Evolutionary conservation across 352 stramenopile genomes (phyloP).

Genomic region (Phytophthora uliginosa): DNA sequence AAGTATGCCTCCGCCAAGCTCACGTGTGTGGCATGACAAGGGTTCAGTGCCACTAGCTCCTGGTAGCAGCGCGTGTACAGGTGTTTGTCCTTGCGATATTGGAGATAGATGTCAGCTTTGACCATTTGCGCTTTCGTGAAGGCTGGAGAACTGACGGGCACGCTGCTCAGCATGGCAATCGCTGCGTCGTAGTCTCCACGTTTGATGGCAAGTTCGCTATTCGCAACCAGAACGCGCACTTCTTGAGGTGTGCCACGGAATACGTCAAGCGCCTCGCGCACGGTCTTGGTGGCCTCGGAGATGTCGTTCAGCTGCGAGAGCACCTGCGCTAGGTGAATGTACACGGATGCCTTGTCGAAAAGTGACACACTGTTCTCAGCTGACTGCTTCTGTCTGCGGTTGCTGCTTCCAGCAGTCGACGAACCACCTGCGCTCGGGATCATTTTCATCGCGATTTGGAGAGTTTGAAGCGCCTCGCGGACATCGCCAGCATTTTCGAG

Average conservation of each 20-base stretch:
- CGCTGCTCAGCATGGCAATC: slow-evolving; percentile 91
- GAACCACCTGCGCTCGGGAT: slow-evolving; percentile 26
- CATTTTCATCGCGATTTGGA: slow-evolving; percentile 88
- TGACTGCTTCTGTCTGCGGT: slow-evolving; percentile 22
- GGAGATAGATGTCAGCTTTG: slow-evolving; percentile 95
- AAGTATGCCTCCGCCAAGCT: slow-evolving; percentile 94
- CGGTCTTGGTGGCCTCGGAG: slow-evolving; percentile 66
- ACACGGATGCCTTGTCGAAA: slow-evolving; percentile 90
- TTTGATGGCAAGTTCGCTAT: slow-evolving; percentile 92
- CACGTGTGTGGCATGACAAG: slow-evolving; percentile 78
- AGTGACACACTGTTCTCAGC: slow-evolving; percentile 49
- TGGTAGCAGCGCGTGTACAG: slow-evolving; percentile 92
- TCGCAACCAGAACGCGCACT: slow-evolving; percentile 93
- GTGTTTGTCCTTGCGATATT: slow-evolving; percentile 93
- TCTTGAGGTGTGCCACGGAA: slow-evolving; percentile 89
- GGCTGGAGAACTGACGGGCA: slow-evolving; percentile 77
- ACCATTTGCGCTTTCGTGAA: slow-evolving; percentile 93
- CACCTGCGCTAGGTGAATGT: slow-evolving; percentile 88
- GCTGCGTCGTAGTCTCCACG: slow-evolving; percentile 92
- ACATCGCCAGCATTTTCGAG: slow-evolving; percentile 81
- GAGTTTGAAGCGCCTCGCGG: slow-evolving; percentile 80
- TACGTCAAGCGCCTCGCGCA: slow-evolving; percentile 76
- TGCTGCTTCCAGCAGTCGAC: slow-evolving; percentile 9
- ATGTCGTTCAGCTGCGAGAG: slow-evolving; percentile 85
- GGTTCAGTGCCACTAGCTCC: slow-evolving; percentile 88